Base-by-base conservation (phyloP, 306 rosid species). In the Ormosia emarginata region DNA sequence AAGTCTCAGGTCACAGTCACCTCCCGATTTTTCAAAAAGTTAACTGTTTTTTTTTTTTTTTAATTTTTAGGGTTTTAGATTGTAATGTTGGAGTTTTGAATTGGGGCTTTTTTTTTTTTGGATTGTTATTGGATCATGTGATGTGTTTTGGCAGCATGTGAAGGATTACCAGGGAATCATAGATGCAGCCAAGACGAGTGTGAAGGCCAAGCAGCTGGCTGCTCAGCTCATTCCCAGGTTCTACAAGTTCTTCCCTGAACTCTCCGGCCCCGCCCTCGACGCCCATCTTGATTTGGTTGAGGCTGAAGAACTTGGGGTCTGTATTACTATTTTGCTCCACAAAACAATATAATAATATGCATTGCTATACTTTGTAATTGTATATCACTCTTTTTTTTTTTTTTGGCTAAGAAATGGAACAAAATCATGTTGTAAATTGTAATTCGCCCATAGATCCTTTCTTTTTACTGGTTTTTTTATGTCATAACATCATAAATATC, bases 201-300 rank as follows among this genome's bases (percentile, higher is more conserved):
- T 90, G 8, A 93, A 95, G 89, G 97, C 98, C 46, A 95, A 95
- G 88, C 99, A 95, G 74, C 84, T 95, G 67, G 94, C 99, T 8
- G 98, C 98, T 2, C 99, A 95, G 88, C 92, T 95, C 67, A 95
- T 95, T 82, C 99, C 98, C 3, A 92, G 90, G 89, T 95, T 93
- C 85, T 95, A 87, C 84, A 95, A 95, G 88, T 93, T 88, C 87
- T 93, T 95, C 76, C 98, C 99, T 5, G 89, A 78, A 59, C 96
- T 92, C 6, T 92, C 97, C 6, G 91, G 90, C 4, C 88, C 92
- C 0, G 99, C 98, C 11, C 87, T 95, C 3, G 90, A 90, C 29
- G 85, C 92, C 0, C 98, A 93, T 81, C 85, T 95, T 24, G 98
- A 95, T 93, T 89, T 95, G 91, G 89, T 93, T 64, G 99, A 95